Base-by-base conservation (phyloP, 345 rosid species). In the Lenwebbia sp. region DNA sequence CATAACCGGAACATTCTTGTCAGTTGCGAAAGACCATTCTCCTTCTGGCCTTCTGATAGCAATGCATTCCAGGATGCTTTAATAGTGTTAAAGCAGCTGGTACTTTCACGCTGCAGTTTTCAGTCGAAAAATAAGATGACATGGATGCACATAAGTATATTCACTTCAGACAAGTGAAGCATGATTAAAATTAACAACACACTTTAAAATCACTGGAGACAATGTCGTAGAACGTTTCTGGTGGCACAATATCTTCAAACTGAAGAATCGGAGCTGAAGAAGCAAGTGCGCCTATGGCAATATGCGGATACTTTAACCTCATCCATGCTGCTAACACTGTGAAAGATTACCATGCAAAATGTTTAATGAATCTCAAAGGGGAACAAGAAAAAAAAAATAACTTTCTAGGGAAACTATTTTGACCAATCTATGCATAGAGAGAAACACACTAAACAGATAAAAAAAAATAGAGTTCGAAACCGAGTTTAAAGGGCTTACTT, bases 311-410 rank as follows among this genome's bases (percentile, higher is more conserved):
- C 90, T 97, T 97, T 14, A 97, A 90, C 91, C 98, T 93, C 99
- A 97, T 97, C 99, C 98, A 97, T 84, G 98, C 95, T 4, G 99
- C 99, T 83, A 97, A 89, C 99, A 97, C 98, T 97, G 92, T 89
- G 87, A 50, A 85, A 56, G 41, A 78, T 54, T 81, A n/a, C 89
- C 85, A 54, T 81, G 52, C 85, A n/a, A 60, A 86, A 19, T 54
- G 70, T 88, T 3, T 54, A 84, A 2, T 22, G 55, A 15, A 49
- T 0, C 82, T 2, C 25, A 70, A 65, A 19, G 47, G 25, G 47
- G 12, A 0, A 85, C 65, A 74, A 12, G 30, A 23, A 5, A 17
- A 7, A 33, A 33, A 47, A 65, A 53, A 21, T 13, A 13, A 62
- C 41, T 65, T 22, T 70, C 47, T 70, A 70, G 47, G 14, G 40